Base-by-base conservation (phyloP, 352 stramenopile genomes). In the Pythium sp. region DNA sequence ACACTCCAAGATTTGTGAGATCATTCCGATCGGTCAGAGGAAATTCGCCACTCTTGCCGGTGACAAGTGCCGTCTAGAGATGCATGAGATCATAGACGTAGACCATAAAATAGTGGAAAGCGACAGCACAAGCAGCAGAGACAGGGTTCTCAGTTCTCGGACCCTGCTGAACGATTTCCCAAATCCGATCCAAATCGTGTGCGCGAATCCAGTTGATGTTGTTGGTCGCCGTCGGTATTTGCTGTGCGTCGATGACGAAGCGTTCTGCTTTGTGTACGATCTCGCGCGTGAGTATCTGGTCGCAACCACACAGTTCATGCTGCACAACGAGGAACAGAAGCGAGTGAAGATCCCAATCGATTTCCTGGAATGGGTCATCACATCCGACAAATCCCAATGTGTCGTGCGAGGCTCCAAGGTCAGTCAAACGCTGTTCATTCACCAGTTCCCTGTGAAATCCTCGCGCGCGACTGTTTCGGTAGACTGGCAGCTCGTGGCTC, bases 261-360 rank as follows among this genome's bases (percentile, higher is more conserved):
- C 70, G 7, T 84, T 81, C 34, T 87, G 73, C 68, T 81, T 72
- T 54, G 81, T 84, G 24, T 79, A 75, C 47, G 79, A 87, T 60
- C 58, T 84, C 18, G 58, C 68, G 3, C 43, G 36, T 18, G 43
- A 57, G 12, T 47, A 58, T 18, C 73, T 84, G 22, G 68, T 81
- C 1, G 71, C 73, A 11, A 82, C 79, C 0, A 80, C 75, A 8
- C 74, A 83, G 36, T 43, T 86, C 32, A 68, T 83, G 53, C 30
- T 58, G 18, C 22, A 58, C 66, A 38, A 72, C 65, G 54, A 59
- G 30, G 34, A 36, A 14, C 22, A 58, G 51, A 11, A 41, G 14
- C 26, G 36, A 36, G 12, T 18, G 18, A 55, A 62, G 14, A 34
- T 47, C 6, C 9, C 11, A 14, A 62, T 68, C 22, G 30, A 71